Base-by-base conservation (phyloP, 257 asterid species). In the Coffea canephora region DNA sequence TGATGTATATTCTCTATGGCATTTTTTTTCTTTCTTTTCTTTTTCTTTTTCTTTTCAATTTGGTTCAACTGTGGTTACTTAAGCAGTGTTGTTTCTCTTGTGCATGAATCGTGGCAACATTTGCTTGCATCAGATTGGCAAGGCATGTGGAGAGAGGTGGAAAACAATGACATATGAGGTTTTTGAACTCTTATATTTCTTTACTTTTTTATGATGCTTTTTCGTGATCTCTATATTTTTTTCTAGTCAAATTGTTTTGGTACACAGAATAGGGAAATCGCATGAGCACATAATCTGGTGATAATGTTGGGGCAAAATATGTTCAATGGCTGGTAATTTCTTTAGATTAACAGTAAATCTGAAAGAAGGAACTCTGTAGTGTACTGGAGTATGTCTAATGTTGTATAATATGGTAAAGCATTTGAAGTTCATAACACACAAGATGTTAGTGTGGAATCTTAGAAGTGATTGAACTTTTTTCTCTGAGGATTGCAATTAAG, bases 121-220 rank as follows among this genome's bases (percentile, higher is more conserved):
- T 84, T 75, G 71, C 43, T 61, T 78, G 48, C 72, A 89, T 84
- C 87, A 94, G 98, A 79, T 95, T 79, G 99, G 99, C 78, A 95
- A 95, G 91, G 99, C 97, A n/a, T 87, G 97, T 66, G 99, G 99
- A 74, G 95, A 89, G 85, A 95, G 89, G 92, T 95, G 99, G 99
- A 95, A 93, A 77, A 89, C 92, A 45, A 95, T 95, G 98, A 86
- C 90, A 23, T 93, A 89, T 73, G 99, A 95, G 97, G 98, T 94
- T 85, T 66, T 86, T 70, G 59, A 36, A 59, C 39, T 84, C 48
- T 49, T 49, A 45, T 19, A 77, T 10, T 14, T 23, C 23, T 59
- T 36, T 75, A 77, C 66, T 31, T 18, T 18, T 48, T 48, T 54
- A 54, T 54, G 21, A 54, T 54, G 61, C 61, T 54, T 54, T 14